phyloP scores from a whole-genome alignment of 495 filamentous ascomycete genomes.

The Evernia prunastri region DNA sequence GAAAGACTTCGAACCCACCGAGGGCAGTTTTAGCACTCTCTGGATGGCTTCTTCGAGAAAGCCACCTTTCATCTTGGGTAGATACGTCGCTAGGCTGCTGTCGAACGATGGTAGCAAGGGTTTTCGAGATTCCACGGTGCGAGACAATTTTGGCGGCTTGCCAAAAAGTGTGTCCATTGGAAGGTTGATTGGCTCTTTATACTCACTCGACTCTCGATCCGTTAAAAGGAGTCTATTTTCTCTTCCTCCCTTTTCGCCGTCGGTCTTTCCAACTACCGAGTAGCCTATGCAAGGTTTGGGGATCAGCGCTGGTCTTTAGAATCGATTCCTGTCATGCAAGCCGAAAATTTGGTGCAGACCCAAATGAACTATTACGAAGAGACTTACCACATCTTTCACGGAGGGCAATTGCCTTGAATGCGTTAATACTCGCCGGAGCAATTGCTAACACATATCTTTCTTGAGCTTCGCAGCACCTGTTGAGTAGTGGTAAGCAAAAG shows the following conservation, averaged over 20 bases:
- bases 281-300: constrained; percentile 49
- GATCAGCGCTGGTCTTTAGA: neutral
- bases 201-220: constrained; percentile 72
- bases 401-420: constrained; percentile 73
- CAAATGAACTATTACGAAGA: neutral
- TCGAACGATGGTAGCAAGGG: constrained; percentile 67
- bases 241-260: constrained; percentile 49
- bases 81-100: constrained; percentile 53
- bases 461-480: constrained; percentile 83
- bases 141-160: constrained; percentile 76
- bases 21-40: constrained; percentile 73
- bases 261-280: constrained; percentile 81
- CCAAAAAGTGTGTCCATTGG: constrained; percentile 91
- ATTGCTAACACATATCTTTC: constrained; percentile 89
- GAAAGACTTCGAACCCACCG: constrained; percentile 93
- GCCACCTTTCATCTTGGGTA: constrained; percentile 56
- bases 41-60: constrained; percentile 68
- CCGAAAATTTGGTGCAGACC: neutral
- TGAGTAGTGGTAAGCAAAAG: neutral
- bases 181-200: constrained; percentile 77
- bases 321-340: neutral
- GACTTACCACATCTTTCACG: constrained; percentile 66
- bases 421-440: constrained; percentile 68
- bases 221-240: constrained; percentile 68
- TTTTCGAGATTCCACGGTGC: constrained; percentile 68